Evolutionary conservation across 371 early-diverging fungal genomes (phyloP).

Genomic region (Chytridiales sp.): DNA sequence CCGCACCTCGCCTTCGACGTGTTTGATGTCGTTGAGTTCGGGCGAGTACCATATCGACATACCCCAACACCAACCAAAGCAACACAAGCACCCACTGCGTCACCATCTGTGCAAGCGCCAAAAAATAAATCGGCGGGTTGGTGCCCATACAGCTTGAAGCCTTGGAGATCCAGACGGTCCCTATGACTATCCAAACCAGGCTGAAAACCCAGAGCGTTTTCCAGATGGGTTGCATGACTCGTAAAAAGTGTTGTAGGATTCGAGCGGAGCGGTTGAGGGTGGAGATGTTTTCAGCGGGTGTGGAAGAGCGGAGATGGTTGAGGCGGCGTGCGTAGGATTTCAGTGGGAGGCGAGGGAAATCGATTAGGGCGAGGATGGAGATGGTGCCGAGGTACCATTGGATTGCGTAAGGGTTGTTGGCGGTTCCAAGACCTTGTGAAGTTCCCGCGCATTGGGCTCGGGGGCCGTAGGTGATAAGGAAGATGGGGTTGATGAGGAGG

Average conservation of each 20-base stretch:
- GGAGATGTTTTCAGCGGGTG: neutral
- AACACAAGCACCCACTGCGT: slow-evolving; percentile 4
- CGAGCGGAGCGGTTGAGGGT: neutral
- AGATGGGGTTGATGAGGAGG: neutral
- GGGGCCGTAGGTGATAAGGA: neutral
- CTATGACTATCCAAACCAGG: slow-evolving; percentile 7
- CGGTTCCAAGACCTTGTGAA: slow-evolving; percentile 1
- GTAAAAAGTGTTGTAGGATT: neutral
- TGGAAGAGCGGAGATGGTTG: too few relatives aligned
- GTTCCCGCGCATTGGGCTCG: neutral
- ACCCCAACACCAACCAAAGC: neutral
- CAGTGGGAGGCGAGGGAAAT: slow-evolving; percentile 8
- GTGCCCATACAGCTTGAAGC: neutral
- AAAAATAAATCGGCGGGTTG: slow-evolving; percentile 8
- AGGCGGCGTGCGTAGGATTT: neutral
- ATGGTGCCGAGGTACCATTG: slow-evolving; percentile 4
- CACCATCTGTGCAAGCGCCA: neutral
- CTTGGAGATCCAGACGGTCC: slow-evolving; percentile 14
- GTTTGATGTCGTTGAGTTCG: neutral
- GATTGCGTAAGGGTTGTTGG: neutral
- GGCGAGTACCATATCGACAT: neutral
- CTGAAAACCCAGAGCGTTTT: slow-evolving; percentile 9
- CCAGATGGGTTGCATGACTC: neutral
- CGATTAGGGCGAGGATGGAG: slow-evolving; percentile 1
- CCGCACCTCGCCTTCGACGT: neutral